Conservation (phyloP, 192 early-diverging fungal genomes). For the Backusella tarrabulga region DNA sequence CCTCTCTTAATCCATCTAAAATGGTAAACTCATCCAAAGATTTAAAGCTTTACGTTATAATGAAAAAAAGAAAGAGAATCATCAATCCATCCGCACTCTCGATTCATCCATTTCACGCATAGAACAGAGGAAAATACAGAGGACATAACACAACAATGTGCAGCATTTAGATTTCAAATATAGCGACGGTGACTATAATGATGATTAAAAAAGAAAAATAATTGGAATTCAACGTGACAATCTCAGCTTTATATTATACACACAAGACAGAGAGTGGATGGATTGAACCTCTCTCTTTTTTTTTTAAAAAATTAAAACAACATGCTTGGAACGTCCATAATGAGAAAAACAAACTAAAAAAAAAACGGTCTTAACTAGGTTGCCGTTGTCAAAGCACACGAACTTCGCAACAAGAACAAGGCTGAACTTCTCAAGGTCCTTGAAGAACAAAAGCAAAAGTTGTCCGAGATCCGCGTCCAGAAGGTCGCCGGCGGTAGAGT, state of each 20-base stretch:
- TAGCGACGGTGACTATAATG: neutral
- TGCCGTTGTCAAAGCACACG: slow-evolving; percentile 82
- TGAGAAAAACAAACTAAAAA: neutral
- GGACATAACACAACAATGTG: too few relatives aligned
- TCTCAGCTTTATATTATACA: neutral
- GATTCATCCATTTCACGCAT: neutral
- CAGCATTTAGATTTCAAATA: too few relatives aligned
- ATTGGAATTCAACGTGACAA: neutral
- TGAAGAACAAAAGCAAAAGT: slow-evolving; percentile 93
- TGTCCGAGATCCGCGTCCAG: slow-evolving; percentile 90
- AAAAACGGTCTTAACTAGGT: slow-evolving; percentile 46
- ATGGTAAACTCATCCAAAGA: neutral
- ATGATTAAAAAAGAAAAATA: neutral
- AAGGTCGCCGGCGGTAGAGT: slow-evolving; percentile 89
- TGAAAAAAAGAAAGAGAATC: neutral
- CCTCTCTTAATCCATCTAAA: slow-evolving; percentile 8
- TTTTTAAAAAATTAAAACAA: neutral
- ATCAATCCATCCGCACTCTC: neutral
- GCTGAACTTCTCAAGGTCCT: slow-evolving; percentile 89
- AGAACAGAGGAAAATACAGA: neutral
- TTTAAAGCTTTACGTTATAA: neutral
- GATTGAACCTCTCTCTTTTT: neutral
- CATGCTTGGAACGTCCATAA: neutral
- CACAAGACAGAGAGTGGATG: neutral
- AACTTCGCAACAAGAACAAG: slow-evolving; percentile 94